These are phyloP conservation scores for Salix purpurea DNA, from an alignment of 345 rosid genomes.

Conservation along the genomic window DNA sequence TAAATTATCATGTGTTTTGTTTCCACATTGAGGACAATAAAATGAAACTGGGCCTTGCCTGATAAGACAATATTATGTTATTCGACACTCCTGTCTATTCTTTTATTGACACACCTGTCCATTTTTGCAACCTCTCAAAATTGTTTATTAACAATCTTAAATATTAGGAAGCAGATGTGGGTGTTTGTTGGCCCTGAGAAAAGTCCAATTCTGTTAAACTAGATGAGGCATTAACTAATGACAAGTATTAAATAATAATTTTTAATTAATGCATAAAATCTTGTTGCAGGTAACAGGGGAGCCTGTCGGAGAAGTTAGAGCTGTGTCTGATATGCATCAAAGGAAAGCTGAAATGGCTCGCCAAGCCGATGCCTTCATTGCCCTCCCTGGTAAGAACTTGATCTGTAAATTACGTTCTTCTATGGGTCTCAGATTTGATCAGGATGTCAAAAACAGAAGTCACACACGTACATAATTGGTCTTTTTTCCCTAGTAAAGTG, in stretches of 20 bases:
- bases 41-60: neutral
- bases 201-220: neutral
- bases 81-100: neutral
- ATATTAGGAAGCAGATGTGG: neutral
- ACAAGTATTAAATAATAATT: neutral
- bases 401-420: neutral
- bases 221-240: neutral
- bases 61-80: neutral
- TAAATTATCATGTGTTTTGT: neutral
- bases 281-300: constrained; percentile 66
- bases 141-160: neutral
- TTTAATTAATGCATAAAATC: neutral
- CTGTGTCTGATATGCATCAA: constrained; percentile 92
- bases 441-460: neutral
- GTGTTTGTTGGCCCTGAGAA: neutral
- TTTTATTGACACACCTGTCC: neutral
- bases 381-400: constrained; percentile 64
- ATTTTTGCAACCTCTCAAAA: neutral
- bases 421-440: neutral
- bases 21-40: neutral
- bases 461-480: neutral
- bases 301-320: constrained; percentile 80
- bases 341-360: constrained; percentile 96
- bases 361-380: constrained; percentile 91
- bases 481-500: neutral